Percentiles rank a stretch among this genome's conserved stretches.
phyloP scores from a whole-genome alignment of 768 basidiomycete genomes.

The Leccinum aurantiacum region DNA sequence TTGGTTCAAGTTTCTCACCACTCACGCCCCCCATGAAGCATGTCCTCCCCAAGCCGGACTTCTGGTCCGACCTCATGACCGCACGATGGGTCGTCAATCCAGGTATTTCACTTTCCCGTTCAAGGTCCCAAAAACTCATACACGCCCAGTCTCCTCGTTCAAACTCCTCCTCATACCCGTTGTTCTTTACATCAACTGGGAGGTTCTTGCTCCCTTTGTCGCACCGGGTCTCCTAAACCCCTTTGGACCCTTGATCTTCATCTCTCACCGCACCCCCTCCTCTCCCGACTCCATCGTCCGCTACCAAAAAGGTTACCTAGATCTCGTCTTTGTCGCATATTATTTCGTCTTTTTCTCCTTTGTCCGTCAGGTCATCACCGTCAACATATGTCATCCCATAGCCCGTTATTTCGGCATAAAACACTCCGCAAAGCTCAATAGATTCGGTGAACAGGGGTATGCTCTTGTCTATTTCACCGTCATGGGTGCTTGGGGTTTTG shows the following conservation, averaged over 20 bases:
- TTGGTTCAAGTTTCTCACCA: neutral
- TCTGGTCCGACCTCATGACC: constrained; percentile 53
- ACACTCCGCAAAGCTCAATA: constrained; percentile 62
- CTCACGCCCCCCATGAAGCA: constrained; percentile 25
- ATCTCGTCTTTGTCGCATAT: constrained; percentile 78
- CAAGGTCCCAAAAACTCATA: neutral
- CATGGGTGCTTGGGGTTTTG: constrained; percentile 75
- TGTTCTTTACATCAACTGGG: constrained; percentile 66
- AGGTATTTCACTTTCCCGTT: constrained; percentile 34
- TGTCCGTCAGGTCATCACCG: constrained; percentile 70
- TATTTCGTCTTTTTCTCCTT: constrained; percentile 89
- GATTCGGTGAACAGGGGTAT: constrained; percentile 93
- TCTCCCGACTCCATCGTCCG: constrained; percentile 54
- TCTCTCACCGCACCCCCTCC: constrained; percentile 61
- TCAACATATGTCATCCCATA: constrained; percentile 64
- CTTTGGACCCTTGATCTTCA: constrained; percentile 66
- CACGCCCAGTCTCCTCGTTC: constrained; percentile 54
- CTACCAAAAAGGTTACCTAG: constrained; percentile 72
- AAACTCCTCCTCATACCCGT: constrained; percentile 63
- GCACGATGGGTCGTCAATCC: constrained; percentile 76
- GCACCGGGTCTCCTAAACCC: constrained; percentile 61
- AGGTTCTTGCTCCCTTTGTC: constrained; percentile 48
- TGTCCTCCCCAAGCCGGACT: neutral
- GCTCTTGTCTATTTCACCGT: constrained; percentile 76
- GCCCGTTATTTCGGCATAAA: constrained; percentile 72